Percentiles rank a stretch among this genome's conserved stretches.
Evolutionary conservation across 139 green algal genomes (phyloP).

Genomic region (Deuterostichococcus epilithicus): DNA sequence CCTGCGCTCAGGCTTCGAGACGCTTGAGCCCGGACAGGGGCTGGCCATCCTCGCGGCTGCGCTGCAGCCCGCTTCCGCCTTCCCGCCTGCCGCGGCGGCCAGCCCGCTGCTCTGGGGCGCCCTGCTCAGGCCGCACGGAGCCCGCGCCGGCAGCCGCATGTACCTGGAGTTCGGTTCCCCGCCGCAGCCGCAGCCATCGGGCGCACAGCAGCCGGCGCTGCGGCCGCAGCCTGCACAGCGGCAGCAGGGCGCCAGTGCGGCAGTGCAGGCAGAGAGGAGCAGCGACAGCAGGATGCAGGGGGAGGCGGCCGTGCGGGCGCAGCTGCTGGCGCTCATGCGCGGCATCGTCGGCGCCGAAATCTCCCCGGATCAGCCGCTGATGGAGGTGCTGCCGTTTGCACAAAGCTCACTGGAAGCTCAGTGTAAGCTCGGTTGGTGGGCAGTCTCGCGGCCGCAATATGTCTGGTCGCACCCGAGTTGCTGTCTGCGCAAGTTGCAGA

Average conservation of each 20-base stretch:
- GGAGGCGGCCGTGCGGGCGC: background rate
- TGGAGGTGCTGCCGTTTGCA: background rate
- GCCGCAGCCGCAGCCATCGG: no score
- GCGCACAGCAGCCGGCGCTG: background rate
- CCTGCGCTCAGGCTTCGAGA: constrained; percentile 43
- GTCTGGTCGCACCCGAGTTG: no score
- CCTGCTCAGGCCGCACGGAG: background rate
- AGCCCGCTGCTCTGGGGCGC: constrained; percentile 8
- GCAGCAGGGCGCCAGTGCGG: no score
- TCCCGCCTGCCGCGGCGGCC: background rate
- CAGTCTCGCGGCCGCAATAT: no score
- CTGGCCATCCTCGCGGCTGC: constrained; percentile 39
- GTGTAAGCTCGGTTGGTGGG: no score
- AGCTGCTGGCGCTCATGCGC: background rate
- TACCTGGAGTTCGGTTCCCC: background rate
- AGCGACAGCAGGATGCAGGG: background rate
- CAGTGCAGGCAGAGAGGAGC: background rate
- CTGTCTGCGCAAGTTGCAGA: no score
- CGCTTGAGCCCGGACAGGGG: constrained; percentile 39
- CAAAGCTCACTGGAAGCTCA: no score
- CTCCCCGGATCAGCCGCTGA: constrained; percentile 7
- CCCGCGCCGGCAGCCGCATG: background rate
- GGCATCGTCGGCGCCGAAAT: background rate
- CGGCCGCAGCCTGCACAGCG: background rate
- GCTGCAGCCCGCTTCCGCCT: background rate